Evolutionary conservation across 1,139 yeast genomes (phyloP), one percentile per base, ranked within the genome.

Genomic region (Nakaseomyces uthaithaninus): DNA sequence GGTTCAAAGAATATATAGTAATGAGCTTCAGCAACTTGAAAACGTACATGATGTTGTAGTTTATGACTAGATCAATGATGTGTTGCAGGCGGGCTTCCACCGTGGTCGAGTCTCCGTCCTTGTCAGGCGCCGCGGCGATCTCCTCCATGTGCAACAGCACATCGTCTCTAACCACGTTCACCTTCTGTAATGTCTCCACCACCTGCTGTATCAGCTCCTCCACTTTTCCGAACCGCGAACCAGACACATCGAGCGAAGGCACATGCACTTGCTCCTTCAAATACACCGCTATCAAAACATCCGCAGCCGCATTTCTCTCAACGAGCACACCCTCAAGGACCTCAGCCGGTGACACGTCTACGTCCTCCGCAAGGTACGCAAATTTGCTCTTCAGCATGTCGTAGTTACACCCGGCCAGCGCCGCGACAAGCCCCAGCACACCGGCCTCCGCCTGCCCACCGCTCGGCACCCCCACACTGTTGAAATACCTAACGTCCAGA

Each of bases 21-120:
- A 31, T 12, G 4, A 31, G 25, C 17, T 31, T 31, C 25, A 31
- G 11, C 17, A 31, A 11, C 17, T 31, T 31, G 25, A 31, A 31
- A 2, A 19, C 11, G 17, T 31, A 31, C 25, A 31, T 19, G 16
- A 31, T 31, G 35, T 20, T 31, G 17, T 31, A 31, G 17, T 31
- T 31, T 19, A 31, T 31, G 6, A 31, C 25, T 16, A 31, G 17
- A 12, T 31, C 35, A 31, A 31, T 31, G 16, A 31, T 31, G 16
- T 7, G 11, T 17, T 31, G 35, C 4, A 28, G 14, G 8, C 33
- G 33, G 12, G 20, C 16, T 6, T 28, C 33, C 22, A n/a, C n/a
- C n/a, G n/a, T n/a, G n/a, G n/a, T n/a, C n/a, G n/a, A n/a, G n/a
- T n/a, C n/a, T n/a, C n/a, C n/a, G n/a, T n/a, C n/a, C n/a, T n/a